Conservation (phyloP, 768 basidiomycete species). For the Amanita rimosa region DNA sequence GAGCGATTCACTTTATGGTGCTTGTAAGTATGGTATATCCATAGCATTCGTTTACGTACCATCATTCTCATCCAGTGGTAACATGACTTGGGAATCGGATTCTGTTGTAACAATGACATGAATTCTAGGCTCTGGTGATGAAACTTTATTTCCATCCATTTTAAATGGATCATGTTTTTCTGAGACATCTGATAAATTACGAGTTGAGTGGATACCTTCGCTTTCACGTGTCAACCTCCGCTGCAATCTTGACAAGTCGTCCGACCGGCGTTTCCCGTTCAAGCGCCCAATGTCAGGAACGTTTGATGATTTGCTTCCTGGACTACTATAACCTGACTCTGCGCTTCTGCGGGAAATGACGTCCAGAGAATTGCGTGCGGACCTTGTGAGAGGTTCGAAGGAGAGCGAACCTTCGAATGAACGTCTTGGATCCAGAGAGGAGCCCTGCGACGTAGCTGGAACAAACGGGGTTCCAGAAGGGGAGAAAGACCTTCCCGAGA, state of each 20-base stretch:
- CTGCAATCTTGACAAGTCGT: background rate
- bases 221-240: constrained; percentile 21
- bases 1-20: background rate
- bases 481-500: constrained; percentile 11
- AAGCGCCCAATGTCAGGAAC: constrained; percentile 7
- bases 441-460: constrained; percentile 17
- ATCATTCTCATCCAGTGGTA: background rate
- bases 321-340: constrained; percentile 33
- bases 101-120: constrained; percentile 6
- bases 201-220: constrained; percentile 29
- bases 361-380: constrained; percentile 34
- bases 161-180: constrained; percentile 10
- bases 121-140: constrained; percentile 1
- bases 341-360: constrained; percentile 30
- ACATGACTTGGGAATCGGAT: background rate
- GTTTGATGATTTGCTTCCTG: constrained; percentile 23
- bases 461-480: constrained; percentile 12
- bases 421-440: constrained; percentile 28
- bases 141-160: background rate
- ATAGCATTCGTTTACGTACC: background rate
- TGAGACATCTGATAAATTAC: constrained; percentile 32
- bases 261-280: constrained; percentile 12
- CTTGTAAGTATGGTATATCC: background rate
- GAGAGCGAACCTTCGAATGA: constrained; percentile 38
- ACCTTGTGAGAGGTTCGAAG: constrained; percentile 45